Conservation (phyloP, 1,139 yeast genomes). For the Magnusiomyces suaveolens region DNA sequence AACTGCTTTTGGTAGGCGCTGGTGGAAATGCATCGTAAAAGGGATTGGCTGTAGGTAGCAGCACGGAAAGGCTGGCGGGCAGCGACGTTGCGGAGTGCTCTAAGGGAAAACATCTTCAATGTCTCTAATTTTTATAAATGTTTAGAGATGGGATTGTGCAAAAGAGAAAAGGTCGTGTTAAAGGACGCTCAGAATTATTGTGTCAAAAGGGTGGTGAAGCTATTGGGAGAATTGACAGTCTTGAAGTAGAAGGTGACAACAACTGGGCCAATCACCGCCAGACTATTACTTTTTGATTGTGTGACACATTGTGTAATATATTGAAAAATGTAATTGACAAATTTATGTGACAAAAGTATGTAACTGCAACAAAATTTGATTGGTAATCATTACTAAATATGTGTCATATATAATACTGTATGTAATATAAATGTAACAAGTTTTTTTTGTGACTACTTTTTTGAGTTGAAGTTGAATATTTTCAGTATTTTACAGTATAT, state of each 20-base stretch:
- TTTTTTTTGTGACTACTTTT: not conserved
- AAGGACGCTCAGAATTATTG: not conserved
- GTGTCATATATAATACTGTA: not conserved
- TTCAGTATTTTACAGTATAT: too few relatives aligned
- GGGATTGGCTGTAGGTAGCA: conserved; percentile 5
- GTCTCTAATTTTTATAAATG: not conserved
- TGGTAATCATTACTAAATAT: too few relatives aligned
- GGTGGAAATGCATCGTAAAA: conserved; percentile 12
- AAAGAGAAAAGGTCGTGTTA: not conserved
- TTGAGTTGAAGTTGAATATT: too few relatives aligned
- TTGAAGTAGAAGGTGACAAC: not conserved
- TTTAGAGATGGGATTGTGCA: not conserved
- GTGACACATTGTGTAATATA: not conserved
- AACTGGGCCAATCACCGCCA: conserved; percentile 5
- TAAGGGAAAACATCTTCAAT: conserved; percentile 12
- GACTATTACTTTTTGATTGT: not conserved
- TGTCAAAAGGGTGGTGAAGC: not conserved
- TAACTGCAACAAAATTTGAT: not conserved
- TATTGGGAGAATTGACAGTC: not conserved
- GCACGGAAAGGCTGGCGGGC: conserved; percentile 8
- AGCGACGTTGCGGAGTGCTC: conserved; percentile 12
- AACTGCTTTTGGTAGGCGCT: conserved; percentile 9
- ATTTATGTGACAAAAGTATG: too few relatives aligned
- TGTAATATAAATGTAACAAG: not conserved
- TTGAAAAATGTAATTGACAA: not conserved